These are phyloP conservation scores for Dovyalis caffra DNA, from an alignment of 345 rosid genomes.

Conservation along the genomic window DNA sequence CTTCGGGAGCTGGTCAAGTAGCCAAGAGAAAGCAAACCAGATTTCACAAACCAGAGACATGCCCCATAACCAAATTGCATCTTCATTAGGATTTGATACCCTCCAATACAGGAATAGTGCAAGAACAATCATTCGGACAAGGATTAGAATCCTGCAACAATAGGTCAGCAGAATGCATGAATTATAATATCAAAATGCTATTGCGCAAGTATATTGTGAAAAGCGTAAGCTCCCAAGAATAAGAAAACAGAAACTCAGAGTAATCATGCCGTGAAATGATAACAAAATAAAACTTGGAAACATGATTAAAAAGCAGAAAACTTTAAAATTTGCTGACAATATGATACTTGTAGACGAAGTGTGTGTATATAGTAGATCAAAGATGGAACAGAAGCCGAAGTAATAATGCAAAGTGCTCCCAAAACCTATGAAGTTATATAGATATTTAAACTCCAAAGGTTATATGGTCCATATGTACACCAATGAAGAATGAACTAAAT, in stretches of 20 bases:
- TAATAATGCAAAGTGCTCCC: neutral
- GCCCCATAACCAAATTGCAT: slow-evolving; percentile 80
- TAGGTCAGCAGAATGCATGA: neutral
- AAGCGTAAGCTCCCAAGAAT: neutral
- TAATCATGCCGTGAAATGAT: neutral
- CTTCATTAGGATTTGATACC: slow-evolving; percentile 59
- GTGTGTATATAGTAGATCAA: neutral
- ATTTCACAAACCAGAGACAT: slow-evolving; percentile 75
- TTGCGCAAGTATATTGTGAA: neutral
- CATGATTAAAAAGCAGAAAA: neutral
- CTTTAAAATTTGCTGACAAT: neutral
- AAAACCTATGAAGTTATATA: neutral
- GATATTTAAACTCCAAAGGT: neutral
- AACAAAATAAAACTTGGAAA: too few relatives aligned
- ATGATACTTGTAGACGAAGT: neutral
- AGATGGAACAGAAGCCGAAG: neutral
- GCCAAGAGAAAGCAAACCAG: slow-evolving; percentile 92
- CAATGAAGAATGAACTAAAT: neutral
- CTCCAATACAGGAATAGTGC: slow-evolving; percentile 69
- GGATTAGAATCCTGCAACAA: slow-evolving; percentile 53
- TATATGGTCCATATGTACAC: neutral
- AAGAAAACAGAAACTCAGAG: neutral
- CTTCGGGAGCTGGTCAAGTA: slow-evolving; percentile 85
- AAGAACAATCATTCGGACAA: slow-evolving; percentile 54
- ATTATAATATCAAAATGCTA: neutral